A percentile compares a stretch with the other conserved stretches of the same genome.
These are phyloP conservation scores for Venustampulla echinocandica DNA, from an alignment of 495 filamentous ascomycete genomes.

Conservation along the genomic window DNA sequence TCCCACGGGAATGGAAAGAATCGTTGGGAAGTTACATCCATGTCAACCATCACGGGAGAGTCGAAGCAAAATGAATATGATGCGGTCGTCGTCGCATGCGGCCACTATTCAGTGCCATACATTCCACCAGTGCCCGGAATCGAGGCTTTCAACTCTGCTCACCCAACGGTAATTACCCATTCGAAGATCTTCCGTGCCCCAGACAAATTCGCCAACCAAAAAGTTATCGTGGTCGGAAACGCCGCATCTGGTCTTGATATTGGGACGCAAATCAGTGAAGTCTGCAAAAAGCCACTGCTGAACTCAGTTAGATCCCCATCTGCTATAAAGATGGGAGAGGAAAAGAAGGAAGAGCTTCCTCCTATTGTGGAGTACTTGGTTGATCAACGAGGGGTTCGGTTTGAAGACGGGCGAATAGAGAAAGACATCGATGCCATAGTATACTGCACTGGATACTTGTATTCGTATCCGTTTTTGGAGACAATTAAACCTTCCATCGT, in stretches of 20 bases:
- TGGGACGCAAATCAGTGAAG: slow-evolving; percentile 56
- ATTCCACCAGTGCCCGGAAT: slow-evolving; percentile 59
- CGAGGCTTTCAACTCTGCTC: slow-evolving; percentile 41
- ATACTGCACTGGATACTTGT: slow-evolving; percentile 71
- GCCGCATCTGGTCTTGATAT: slow-evolving; percentile 76
- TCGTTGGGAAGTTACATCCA: slow-evolving; percentile 47
- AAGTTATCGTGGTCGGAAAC: slow-evolving; percentile 62
- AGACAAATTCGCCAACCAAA: slow-evolving; percentile 41
- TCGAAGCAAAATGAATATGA: slow-evolving; percentile 51
- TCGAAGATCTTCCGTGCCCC: slow-evolving; percentile 70
- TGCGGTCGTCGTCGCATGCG: slow-evolving; percentile 75
- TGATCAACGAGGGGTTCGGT: slow-evolving; percentile 40
- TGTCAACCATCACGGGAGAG: slow-evolving; percentile 33
- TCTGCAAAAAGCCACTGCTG: slow-evolving; percentile 34
- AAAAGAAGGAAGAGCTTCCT: slow-evolving; percentile 44
- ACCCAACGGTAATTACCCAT: slow-evolving; percentile 63
- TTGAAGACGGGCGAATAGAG: slow-evolving; percentile 46
- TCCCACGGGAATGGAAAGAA: slow-evolving; percentile 2
- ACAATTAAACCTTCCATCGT: slow-evolving; percentile 50
- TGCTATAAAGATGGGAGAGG: slow-evolving; percentile 3
- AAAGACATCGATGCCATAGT: slow-evolving; percentile 55
- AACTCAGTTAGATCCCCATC: slow-evolving; percentile 12
- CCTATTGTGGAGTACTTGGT: slow-evolving; percentile 51
- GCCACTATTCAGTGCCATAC: slow-evolving; percentile 67
- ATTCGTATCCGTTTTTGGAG: slow-evolving; percentile 60